phyloP scores from a whole-genome alignment of 2,329 filamentous ascomycete species.

The Chrysosporium queenslandicum region DNA sequence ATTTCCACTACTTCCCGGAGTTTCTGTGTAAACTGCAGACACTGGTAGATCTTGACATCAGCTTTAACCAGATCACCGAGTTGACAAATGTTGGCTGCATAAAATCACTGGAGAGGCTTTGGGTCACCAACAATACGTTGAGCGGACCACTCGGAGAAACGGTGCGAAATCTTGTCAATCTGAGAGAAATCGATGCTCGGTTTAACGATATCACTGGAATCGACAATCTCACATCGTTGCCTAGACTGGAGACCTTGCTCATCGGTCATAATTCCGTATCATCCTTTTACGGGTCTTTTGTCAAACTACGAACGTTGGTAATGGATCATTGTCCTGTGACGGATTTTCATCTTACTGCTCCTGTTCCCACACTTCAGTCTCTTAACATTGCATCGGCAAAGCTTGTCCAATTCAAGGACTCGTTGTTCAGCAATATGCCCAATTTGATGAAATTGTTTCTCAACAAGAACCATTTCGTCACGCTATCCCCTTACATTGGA shows the following conservation, averaged over 20 bases:
- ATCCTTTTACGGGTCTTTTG: conserved; percentile 79
- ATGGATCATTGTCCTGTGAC: conserved; percentile 94
- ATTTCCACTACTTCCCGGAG: conserved; percentile 70
- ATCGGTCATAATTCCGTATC: conserved; percentile 90
- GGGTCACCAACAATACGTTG: conserved; percentile 91
- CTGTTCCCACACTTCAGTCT: conserved; percentile 70
- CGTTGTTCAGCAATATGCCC: conserved; percentile 75
- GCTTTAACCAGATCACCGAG: conserved; percentile 79
- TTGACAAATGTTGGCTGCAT: conserved; percentile 74
- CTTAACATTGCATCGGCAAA: conserved; percentile 88
- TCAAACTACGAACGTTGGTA: conserved; percentile 70
- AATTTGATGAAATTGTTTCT: conserved; percentile 80
- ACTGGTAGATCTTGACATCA: conserved; percentile 86
- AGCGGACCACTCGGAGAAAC: conserved; percentile 62
- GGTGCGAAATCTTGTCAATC: conserved; percentile 60
- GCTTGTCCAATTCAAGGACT: conserved; percentile 74
- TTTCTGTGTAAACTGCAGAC: conserved; percentile 75
- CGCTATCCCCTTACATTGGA: conserved; percentile 74
- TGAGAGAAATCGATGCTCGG: conserved; percentile 87
- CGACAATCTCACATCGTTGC: conserved; percentile 72
- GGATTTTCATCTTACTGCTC: conserved; percentile 70
- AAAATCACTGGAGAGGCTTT: conserved; percentile 71
- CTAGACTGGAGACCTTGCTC: conserved; percentile 75
- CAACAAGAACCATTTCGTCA: conserved; percentile 93
- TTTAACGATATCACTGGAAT: conserved; percentile 87